Evolutionary conservation across 192 early-diverging fungal genomes (phyloP), one percentile per base, ranked within the genome.

Genomic region (Dimargaris cristalligena): DNA sequence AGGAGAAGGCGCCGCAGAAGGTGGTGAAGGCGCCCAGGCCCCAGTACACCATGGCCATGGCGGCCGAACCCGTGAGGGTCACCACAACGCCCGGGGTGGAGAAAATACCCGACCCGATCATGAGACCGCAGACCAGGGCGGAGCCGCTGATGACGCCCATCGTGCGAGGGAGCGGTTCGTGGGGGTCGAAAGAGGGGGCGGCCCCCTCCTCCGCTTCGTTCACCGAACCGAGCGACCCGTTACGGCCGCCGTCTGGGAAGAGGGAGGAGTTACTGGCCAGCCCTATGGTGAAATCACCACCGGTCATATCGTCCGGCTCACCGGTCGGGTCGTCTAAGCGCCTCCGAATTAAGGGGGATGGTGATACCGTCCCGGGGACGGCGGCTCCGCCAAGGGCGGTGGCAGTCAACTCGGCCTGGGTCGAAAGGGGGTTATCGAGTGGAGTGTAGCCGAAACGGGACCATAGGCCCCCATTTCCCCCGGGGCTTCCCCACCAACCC

Each of bases 31-130:
- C 87, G 8, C 79, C 77, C 3, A 83, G 58, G 14, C 84, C 54
- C 87, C 87, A 89, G 13, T 88, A 71, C 2, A 87, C 64, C 2
- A 89, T 69, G 0, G 85, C 83, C 48, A 78, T 82, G 16, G 72
- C 73, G 13, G 82, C 77, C 0, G 84, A 78, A 48, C 82, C 80
- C 25, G 80, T 77, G 34, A 81, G 69, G n/a, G 71, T 67, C 4
- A 80, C 69, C 9, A 89, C 78, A 13, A 83, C 83, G 0, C 82
- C 85, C 20, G 87, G 87, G 0, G 87, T 85, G 13, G 84, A 81
- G 75, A 87, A 89, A 60, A 87, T 78, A 28, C 87, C 87, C 22
- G 80, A 83, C 10, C 87, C 87, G 44, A 87, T 83, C 55, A 89
- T 88, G 47, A 80, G 65, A 0, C 87, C 85, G 32, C 88, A 66